Conservation (phyloP, 78 protist genomes). For the Pelomyxa schiedti region DNA sequence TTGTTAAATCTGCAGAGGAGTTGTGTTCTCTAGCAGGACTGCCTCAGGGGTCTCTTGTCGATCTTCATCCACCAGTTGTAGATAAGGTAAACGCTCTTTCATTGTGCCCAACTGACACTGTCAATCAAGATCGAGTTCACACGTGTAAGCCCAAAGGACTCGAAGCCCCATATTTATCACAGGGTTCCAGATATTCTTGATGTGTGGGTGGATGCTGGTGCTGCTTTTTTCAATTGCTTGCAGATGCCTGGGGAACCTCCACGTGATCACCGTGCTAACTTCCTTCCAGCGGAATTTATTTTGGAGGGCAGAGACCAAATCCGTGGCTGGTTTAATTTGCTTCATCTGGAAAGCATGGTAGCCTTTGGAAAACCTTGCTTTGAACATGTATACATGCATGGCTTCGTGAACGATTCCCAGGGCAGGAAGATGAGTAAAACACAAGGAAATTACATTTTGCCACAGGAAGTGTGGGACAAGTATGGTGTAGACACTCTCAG, state of each 20-base stretch:
- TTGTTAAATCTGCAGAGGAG: neutral
- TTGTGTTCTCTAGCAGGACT: neutral
- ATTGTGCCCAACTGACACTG: no score
- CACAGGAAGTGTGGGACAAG: neutral
- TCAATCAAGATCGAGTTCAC: neutral
- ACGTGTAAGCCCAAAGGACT: neutral
- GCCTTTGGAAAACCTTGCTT: neutral
- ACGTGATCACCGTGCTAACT: neutral
- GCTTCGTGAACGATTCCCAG: conserved; percentile 4
- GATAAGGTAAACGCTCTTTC: no score
- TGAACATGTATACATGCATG: conserved; percentile 3
- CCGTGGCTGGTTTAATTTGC: conserved; percentile 12
- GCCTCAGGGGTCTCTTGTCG: no score
- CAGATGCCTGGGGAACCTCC: neutral
- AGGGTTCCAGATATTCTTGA: conserved; percentile 2
- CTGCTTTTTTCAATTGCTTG: neutral
- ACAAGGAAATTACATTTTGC: conserved; percentile 5
- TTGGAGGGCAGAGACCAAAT: conserved; percentile 9
- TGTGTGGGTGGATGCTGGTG: conserved; percentile 14
- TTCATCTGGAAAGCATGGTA: conserved; percentile 5
- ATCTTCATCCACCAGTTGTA: neutral
- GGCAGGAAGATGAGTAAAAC: conserved; percentile 7
- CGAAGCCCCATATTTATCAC: neutral
- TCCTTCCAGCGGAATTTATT: conserved; percentile 1
- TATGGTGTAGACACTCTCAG: neutral